phyloP scores from a whole-genome alignment of 1,284 basidiomycete genomes.

The Golubevia sp. region DNA sequence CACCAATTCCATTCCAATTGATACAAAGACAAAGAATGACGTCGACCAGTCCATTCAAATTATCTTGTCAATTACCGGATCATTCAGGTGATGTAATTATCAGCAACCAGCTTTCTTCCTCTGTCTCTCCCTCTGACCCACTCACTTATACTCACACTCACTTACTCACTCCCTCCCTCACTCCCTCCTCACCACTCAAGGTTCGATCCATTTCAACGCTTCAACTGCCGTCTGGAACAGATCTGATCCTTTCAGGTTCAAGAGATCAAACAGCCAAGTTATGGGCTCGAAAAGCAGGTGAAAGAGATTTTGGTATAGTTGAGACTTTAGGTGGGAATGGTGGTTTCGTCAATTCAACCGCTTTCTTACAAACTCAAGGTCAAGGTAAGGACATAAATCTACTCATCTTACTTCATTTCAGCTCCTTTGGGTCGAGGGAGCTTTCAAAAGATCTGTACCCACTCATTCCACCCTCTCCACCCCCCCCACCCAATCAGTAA shows the following conservation, averaged over 20 bases:
- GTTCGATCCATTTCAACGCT: conserved; percentile 37
- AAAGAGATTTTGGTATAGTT: conserved; percentile 6
- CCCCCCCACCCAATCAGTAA: conserved; percentile 2
- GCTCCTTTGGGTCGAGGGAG: neutral
- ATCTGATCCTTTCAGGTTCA: conserved; percentile 32
- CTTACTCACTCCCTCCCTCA: no score
- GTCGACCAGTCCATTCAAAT: no score
- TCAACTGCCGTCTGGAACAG: conserved; percentile 7
- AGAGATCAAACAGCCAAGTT: conserved; percentile 28
- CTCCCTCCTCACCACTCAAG: neutral
- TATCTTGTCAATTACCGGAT: no score
- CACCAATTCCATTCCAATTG: no score
- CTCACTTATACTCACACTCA: no score
- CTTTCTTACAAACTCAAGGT: conserved; percentile 14
- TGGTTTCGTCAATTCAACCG: conserved; percentile 52
- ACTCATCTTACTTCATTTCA: neutral
- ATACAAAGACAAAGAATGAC: no score
- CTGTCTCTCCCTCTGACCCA: no score
- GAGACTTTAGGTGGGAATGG: conserved; percentile 32
- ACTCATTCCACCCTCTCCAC: neutral
- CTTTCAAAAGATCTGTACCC: no score
- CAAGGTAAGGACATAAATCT: neutral
- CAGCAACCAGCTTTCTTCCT: no score
- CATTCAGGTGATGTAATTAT: no score
- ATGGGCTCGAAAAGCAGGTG: conserved; percentile 16